Percentiles rank a stretch among this genome's conserved stretches.
Conservation (phyloP, 2,329 filamentous ascomycete genomes). For the Alternaria gaisen region DNA sequence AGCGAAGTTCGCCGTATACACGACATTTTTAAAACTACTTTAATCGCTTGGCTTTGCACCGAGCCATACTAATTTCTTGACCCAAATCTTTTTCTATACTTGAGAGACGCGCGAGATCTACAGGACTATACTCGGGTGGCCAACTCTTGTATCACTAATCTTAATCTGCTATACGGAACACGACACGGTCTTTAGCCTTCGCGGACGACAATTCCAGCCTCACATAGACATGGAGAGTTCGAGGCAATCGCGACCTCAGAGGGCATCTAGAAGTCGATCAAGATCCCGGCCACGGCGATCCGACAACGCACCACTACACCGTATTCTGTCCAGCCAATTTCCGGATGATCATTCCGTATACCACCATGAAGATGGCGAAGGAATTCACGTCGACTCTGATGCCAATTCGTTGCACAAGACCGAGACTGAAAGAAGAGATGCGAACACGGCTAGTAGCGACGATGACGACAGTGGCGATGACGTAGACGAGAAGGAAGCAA, state of each 20-base stretch:
- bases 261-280: conserved; percentile 32
- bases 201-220: background rate
- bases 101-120: background rate
- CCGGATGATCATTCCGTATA: conserved; percentile 49
- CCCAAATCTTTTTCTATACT: background rate
- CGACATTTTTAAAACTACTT: background rate
- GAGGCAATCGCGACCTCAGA: background rate
- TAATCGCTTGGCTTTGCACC: background rate
- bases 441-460: conserved; percentile 12
- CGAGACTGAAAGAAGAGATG: conserved; percentile 35
- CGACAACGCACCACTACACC: conserved; percentile 33
- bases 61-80: background rate
- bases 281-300: conserved; percentile 34
- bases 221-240: conserved; percentile 11
- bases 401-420: conserved; percentile 35
- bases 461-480: conserved; percentile 21
- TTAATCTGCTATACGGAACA: background rate
- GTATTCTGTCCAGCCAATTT: conserved; percentile 41
- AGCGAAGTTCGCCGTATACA: background rate
- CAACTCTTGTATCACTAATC: background rate
- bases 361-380: conserved; percentile 44
- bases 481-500: conserved; percentile 19
- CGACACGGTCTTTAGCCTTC: background rate
- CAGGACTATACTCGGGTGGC: background rate
- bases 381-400: conserved; percentile 31